Evolutionary conservation across 2,329 filamentous ascomycete genomes (phyloP).

Genomic region (Fusarium buxicola): DNA sequence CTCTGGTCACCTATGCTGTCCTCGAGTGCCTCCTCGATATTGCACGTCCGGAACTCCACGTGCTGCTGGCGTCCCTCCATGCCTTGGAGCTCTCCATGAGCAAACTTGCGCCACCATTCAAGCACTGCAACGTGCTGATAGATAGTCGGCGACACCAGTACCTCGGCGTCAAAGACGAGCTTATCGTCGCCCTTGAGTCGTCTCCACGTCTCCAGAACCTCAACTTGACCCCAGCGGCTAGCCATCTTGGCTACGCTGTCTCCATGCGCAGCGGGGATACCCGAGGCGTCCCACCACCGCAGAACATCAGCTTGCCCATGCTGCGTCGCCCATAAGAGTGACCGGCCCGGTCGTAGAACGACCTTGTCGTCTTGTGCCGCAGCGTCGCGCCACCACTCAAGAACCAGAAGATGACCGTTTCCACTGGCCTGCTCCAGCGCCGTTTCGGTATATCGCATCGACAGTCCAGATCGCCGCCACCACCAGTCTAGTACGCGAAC

Average conservation of each 20-base stretch:
- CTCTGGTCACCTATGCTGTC: constrained; percentile 82
- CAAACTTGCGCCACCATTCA: constrained; percentile 89
- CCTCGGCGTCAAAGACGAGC: constrained; percentile 83
- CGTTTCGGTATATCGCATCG: constrained; percentile 85
- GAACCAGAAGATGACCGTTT: constrained; percentile 84
- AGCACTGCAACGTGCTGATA: constrained; percentile 86
- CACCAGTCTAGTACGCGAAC: constrained; percentile 92
- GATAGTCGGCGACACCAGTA: constrained; percentile 87
- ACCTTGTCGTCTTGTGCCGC: constrained; percentile 68
- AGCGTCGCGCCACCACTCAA: constrained; percentile 92
- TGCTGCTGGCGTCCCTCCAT: constrained; percentile 69
- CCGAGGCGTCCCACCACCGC: constrained; percentile 88
- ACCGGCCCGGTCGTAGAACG: constrained; percentile 83
- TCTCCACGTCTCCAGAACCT: constrained; percentile 86
- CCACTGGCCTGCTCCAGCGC: constrained; percentile 89
- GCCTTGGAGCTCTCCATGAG: constrained; percentile 64
- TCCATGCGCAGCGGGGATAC: constrained; percentile 81
- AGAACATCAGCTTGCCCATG: constrained; percentile 82
- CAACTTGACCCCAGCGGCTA: constrained; percentile 84
- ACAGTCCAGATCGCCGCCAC: constrained; percentile 80
- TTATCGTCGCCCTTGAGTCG: constrained; percentile 71
- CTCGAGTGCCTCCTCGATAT: constrained; percentile 94
- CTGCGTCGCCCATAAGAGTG: constrained; percentile 85
- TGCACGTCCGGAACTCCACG: constrained; percentile 94
- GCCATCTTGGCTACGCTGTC: constrained; percentile 87